A percentile compares a stretch with the other conserved stretches of the same genome.
Evolutionary conservation across 1,284 basidiomycete species (phyloP).

Genomic region (Papiliotrema fonsecae): DNA sequence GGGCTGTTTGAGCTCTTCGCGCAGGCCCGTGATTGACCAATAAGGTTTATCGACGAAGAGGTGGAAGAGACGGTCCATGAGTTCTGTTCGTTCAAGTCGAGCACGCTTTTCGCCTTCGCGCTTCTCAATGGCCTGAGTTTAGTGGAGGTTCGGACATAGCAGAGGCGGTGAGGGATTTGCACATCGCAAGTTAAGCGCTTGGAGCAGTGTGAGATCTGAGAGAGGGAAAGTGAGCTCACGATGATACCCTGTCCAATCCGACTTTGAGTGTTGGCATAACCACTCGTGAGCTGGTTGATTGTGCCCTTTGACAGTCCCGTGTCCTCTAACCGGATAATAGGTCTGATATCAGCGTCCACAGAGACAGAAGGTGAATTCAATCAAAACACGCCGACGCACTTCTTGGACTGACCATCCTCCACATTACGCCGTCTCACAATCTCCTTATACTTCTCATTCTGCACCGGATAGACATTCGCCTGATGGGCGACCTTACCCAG

Average conservation of each 20-base stretch:
- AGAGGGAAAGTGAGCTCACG: conserved; percentile 16
- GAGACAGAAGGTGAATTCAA: background rate
- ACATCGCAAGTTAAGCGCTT: no score
- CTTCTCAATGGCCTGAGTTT: background rate
- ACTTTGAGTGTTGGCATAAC: conserved; percentile 31
- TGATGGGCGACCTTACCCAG: conserved; percentile 42
- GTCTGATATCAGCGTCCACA: conserved; percentile 12
- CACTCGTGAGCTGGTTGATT: conserved; percentile 38
- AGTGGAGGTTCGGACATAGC: no score
- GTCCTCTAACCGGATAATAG: conserved; percentile 48
- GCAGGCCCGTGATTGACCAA: conserved; percentile 76
- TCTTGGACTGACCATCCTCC: conserved; percentile 48
- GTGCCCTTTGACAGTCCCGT: conserved; percentile 32
- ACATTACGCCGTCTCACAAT: conserved; percentile 46
- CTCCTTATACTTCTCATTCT: conserved; percentile 48
- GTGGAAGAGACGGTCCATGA: conserved; percentile 77
- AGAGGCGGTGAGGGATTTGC: no score
- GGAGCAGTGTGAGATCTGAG: background rate
- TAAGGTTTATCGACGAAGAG: conserved; percentile 73
- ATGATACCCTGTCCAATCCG: conserved; percentile 36
- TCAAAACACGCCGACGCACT: conserved; percentile 16
- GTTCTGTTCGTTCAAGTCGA: conserved; percentile 80
- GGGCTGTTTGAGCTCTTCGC: conserved; percentile 81
- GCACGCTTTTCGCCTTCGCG: conserved; percentile 70
- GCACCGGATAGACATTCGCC: conserved; percentile 34